Conservation (phyloP, 441 rosid species). For the Melastoma candidum region DNA sequence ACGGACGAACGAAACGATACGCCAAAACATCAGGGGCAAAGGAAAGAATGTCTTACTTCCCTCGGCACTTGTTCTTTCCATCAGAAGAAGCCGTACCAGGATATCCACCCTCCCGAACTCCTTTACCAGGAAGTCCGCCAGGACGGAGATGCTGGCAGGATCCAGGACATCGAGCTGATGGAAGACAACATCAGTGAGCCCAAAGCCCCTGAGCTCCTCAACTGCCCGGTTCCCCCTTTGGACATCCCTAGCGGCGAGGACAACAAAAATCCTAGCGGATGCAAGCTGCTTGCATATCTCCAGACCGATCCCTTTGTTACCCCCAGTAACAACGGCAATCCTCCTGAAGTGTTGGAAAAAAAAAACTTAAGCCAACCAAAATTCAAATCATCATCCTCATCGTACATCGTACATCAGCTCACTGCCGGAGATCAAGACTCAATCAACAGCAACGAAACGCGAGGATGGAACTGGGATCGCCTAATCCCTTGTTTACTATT, state of each 20-base stretch:
- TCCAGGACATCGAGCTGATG: constrained; percentile 11
- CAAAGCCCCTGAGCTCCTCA: not conserved
- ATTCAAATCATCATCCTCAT: no score
- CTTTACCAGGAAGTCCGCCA: constrained; percentile 9
- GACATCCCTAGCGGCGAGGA: constrained; percentile 14
- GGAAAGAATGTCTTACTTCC: no score
- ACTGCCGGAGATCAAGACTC: no score
- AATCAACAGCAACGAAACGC: no score
- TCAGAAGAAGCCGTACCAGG: constrained; percentile 5
- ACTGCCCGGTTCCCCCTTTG: constrained; percentile 8
- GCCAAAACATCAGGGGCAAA: not conserved
- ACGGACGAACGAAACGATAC: not conserved
- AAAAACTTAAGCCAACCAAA: no score
- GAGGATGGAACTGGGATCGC: no score
- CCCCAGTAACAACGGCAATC: constrained; percentile 8
- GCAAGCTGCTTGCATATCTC: constrained; percentile 11
- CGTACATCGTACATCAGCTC: no score
- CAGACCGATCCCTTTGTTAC: constrained; percentile 9
- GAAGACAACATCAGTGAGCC: constrained; percentile 13
- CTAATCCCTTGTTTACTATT: no score
- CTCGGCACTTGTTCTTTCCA: no score
- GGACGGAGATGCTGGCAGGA: not conserved
- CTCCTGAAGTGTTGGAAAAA: not conserved
- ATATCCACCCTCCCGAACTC: constrained; percentile 11
- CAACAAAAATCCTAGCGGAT: not conserved